Evolutionary conservation across 1,284 basidiomycete genomes (phyloP).

Genomic region (Peniophora sp.): DNA sequence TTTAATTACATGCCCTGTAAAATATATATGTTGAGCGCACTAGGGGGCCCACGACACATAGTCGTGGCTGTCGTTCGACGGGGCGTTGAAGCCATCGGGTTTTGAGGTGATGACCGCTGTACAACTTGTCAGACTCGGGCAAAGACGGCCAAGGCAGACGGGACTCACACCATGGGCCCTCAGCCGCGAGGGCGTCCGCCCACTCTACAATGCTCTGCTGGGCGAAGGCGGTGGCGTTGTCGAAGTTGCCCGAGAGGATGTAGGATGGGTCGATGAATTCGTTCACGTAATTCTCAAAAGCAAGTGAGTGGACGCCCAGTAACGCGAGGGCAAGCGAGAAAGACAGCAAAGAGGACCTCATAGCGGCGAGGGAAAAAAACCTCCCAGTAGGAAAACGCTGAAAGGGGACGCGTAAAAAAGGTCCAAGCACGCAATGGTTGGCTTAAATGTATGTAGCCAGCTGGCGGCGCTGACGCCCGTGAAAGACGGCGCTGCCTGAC

Average conservation of each 20-base stretch:
- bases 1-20: too few relatives aligned
- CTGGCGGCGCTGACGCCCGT: too few relatives aligned
- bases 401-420: too few relatives aligned
- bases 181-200: conserved; percentile 31
- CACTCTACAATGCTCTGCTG: conserved; percentile 35
- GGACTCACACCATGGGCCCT: conserved; percentile 46
- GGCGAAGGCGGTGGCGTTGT: conserved; percentile 31
- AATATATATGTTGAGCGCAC: too few relatives aligned
- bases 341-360: background rate
- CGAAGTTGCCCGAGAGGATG: conserved; percentile 33
- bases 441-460: too few relatives aligned
- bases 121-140: background rate
- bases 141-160: background rate
- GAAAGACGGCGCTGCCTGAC: too few relatives aligned
- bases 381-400: too few relatives aligned
- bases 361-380: too few relatives aligned
- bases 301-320: conserved; percentile 7
- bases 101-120: conserved; percentile 17
- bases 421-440: too few relatives aligned
- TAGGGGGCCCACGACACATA: conserved; percentile 53
- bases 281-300: conserved; percentile 32
- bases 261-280: conserved; percentile 46
- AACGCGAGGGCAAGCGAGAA: conserved; percentile 1
- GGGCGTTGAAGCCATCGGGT: conserved; percentile 22
- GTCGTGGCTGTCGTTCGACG: conserved; percentile 36